Base-by-base conservation (phyloP, 148 eudicot genomes). In the Rhododendron kiyosumense region DNA sequence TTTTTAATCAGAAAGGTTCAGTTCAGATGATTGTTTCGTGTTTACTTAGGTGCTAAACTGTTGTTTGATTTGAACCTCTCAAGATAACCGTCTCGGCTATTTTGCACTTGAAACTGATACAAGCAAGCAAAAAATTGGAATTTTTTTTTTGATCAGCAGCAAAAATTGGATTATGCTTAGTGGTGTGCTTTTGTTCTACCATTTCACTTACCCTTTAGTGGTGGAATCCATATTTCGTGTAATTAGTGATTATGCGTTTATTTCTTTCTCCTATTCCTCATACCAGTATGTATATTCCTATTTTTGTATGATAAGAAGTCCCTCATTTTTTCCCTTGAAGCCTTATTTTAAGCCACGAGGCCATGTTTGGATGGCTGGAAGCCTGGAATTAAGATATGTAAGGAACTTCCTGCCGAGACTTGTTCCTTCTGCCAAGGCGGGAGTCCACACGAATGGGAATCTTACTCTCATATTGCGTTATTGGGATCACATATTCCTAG, bases 341-440 rank as follows among this genome's bases (percentile, higher is more conserved):
- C 52, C 22, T 32, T 32, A 34, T 17, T 75, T 13, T 7, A 36
- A 75, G 79, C 38, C 41, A 43, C 7, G 1, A 78, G 49, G 81
- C 57, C 28, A 46, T 78, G 81, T 77, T 77, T 77, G 80, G 80
- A 77, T 38, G 48, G 79, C 46, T 36, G 26, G 49, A 76, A 76
- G 28, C 49, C 26, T 38, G 28, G 51, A 77, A 77, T 41, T 30
- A 77, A 41, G n/a, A 75, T 18, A 38, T 75, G 79, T 34, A 75
- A 18, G 4, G 46, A 38, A 43, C 11, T 38, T 77, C 26, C 8
- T 41, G 26, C 80, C 15, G 24, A 77, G 14, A 43, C 30, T 77
- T 41, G 26, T 77, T 41, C 28, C 46, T 41, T 77, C 17, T 22
- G 48, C 7, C 28, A 24, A 79, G 59, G 34, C 7, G 0, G 38